A percentile compares a stretch with the other conserved stretches of the same genome.
These are phyloP conservation scores for Malassezia obtusa DNA, from an alignment of 1,284 basidiomycete genomes.

Conservation along the genomic window DNA sequence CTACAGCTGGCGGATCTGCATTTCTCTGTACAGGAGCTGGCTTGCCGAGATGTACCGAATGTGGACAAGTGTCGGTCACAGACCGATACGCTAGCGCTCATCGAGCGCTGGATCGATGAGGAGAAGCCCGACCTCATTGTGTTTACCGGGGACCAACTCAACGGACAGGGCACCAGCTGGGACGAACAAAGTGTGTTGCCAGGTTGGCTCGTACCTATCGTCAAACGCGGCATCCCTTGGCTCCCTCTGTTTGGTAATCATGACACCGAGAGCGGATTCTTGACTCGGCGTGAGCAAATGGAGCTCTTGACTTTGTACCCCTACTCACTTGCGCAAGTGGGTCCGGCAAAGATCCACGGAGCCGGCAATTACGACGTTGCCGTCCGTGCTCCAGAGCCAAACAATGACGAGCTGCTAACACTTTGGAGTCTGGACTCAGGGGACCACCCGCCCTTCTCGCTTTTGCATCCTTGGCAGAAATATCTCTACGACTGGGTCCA, in stretches of 20 bases:
- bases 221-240: constrained; percentile 71
- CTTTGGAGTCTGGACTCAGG: constrained; percentile 90
- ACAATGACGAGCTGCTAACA: constrained; percentile 70
- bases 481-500: constrained; percentile 33
- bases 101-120: constrained; percentile 52
- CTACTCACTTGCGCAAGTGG: constrained; percentile 68
- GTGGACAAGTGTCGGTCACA: constrained; percentile 20
- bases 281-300: constrained; percentile 54
- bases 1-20: constrained; percentile 43
- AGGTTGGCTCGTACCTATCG: constrained; percentile 71
- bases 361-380: constrained; percentile 18
- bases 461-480: constrained; percentile 24
- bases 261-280: constrained; percentile 30
- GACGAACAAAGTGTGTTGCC: constrained; percentile 73
- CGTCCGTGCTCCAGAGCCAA: constrained; percentile 14
- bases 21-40: constrained; percentile 30
- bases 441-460: constrained; percentile 38
- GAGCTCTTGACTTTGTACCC: constrained; percentile 62
- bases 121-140: constrained; percentile 85
- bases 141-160: constrained; percentile 47
- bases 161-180: constrained; percentile 68
- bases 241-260: constrained; percentile 82
- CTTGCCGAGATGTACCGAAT: constrained; percentile 28
- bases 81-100: constrained; percentile 26
- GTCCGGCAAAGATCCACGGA: constrained; percentile 62